Base-by-base conservation (phyloP, 1,139 yeast genomes). In the Suhomyces ambrosiae region DNA sequence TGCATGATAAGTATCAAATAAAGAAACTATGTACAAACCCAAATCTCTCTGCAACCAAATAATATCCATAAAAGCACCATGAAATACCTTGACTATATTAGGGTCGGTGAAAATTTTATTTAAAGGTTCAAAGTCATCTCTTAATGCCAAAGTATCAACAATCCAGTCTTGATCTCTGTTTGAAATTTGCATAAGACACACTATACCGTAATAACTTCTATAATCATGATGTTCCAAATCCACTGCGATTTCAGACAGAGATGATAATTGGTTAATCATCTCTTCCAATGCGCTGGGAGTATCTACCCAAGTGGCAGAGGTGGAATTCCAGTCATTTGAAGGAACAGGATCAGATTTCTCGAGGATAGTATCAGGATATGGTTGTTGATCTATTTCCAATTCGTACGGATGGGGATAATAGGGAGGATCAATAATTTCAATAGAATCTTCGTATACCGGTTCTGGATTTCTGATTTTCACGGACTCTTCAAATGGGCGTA, bases 201-300 rank as follows among this genome's bases (percentile, higher is more conserved):
- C 95, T 33, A 94, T 67, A 32, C 99, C 99, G 50, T 84, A 82
- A 52, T 86, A 94, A 0, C 96, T 75, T 60, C 97, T 74, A 57
- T 78, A 86, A 54, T 90, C 97, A 56, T 94, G 98, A 61, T 94
- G 98, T 57, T 94, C 99, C 48, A 94, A 75, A 71, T 94, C 99
- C n/a, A 94, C 84, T 0, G 98, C 98, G 28, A 94, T 77, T 45
- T 80, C 96, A 1, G 69, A 61, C 44, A 73, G 72, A 2, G 58
- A 53, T 32, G 61, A 59, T 35, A 94, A 68, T 9, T 70, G 75
- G 0, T 63, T 54, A 2, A 88, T 52, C 85, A 94, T 78, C 5
- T 57, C 58, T 0, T 64, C 52, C 25, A 92, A 60, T 23, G 68
- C 65, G 12, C 74, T 80, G 1, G 65, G 63, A 2, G 74, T 72